Evolutionary conservation across 495 filamentous ascomycete species (phyloP), one percentile per base, ranked within the genome.

Genomic region (Sordaria brevicollis): DNA sequence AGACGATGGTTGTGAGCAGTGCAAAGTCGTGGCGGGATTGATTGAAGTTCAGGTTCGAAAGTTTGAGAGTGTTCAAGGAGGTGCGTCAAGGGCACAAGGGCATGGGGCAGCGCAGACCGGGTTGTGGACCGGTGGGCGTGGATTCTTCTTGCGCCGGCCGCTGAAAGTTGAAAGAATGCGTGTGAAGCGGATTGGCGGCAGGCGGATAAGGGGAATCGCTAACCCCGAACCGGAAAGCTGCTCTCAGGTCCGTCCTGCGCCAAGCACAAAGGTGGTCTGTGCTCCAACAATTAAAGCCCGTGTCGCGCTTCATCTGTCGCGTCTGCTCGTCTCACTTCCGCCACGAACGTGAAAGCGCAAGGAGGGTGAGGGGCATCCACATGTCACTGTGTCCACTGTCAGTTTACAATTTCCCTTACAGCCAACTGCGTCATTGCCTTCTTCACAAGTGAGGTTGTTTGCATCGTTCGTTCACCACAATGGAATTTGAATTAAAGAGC

Each of bases 21-120:
- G 36, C 69, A 68, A 73, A 43, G 35, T 31, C 41, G 38, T 54
- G 49, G 70, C 67, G 65, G 68, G 66, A n/a, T 65, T n/a, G 67
- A 67, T n/a, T 65, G 71, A 74, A 65, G 74, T 77, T n/a, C n/a
- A n/a, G n/a, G n/a, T n/a, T n/a, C 71, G 71, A 72, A 75, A 73
- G 73, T 75, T 77, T 75, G 68, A 72, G 70, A 66, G 67, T 65
- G 67, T 67, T 66, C 71, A 70, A 29, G 71, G 72, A 72, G 70
- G 75, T 62, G 69, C 68, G 67, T 67, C 68, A 73, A 73, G 49
- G 49, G 49, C 25, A 62, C 49, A 62, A 62, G 49, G 49, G 49
- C 49, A 57, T 57, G 49, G 49, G n/a, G 49, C 21, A 57, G 21
- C 49, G 49, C 21, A 29, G 49, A 57, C 49, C 49, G 21, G 49